Conservation (phyloP, 2,329 filamentous ascomycete genomes). For the Chaetothyriales sp. region DNA sequence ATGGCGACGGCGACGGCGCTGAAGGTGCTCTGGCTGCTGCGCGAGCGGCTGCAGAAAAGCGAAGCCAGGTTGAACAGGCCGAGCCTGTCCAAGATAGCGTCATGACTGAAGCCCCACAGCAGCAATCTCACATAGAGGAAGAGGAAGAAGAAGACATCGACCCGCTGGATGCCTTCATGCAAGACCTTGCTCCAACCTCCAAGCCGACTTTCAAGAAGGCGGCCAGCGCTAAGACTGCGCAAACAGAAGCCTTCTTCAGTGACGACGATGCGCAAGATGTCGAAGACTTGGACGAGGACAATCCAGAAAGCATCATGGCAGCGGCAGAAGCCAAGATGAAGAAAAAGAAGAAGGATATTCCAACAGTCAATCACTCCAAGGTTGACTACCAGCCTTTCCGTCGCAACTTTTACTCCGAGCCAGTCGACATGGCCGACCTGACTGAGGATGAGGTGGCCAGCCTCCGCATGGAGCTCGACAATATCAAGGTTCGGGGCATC, state of each 20-base stretch:
- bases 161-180: conserved; percentile 96
- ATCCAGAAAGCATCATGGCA: conserved; percentile 50
- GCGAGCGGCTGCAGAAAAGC: conserved; percentile 69
- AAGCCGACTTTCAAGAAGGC: conserved; percentile 17
- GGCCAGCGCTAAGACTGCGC: conserved; percentile 33
- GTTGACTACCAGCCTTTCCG: conserved; percentile 71
- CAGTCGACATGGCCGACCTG: conserved; percentile 66
- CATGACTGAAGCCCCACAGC: conserved; percentile 23
- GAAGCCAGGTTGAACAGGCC: conserved; percentile 31
- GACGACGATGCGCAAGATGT: conserved; percentile 60
- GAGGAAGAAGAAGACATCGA: conserved; percentile 61
- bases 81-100: conserved; percentile 13
- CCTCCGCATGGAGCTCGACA: conserved; percentile 74
- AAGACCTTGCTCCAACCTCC: conserved; percentile 41
- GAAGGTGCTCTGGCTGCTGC: conserved; percentile 78
- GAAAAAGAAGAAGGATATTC: conserved; percentile 91
- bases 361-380: conserved; percentile 71
- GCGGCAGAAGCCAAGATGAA: conserved; percentile 27
- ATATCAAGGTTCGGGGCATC: conserved; percentile 81
- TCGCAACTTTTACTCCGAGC: conserved; percentile 91
- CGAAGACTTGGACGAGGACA: conserved; percentile 45
- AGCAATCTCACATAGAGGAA: conserved; percentile 25
- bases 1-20: conserved; percentile 71
- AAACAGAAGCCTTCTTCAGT: conserved; percentile 68
- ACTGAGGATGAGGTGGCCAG: conserved; percentile 70